Evolutionary conservation across 345 rosid species (phyloP).

Genomic region (Citrus australasica): DNA sequence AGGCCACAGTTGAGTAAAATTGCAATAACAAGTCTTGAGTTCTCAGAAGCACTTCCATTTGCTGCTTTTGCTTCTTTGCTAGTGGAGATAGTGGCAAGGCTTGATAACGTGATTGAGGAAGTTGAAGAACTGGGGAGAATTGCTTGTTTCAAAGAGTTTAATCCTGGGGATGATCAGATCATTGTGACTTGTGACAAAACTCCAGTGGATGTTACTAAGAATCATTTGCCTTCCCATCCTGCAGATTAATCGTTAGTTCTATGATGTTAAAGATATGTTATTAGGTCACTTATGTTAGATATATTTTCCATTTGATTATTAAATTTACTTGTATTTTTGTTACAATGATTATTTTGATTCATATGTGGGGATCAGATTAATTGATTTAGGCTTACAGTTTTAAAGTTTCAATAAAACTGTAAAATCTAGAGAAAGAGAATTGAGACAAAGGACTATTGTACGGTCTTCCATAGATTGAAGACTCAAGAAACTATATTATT

Average conservation of each 20-base stretch:
- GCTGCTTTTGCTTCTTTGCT: constrained; percentile 81
- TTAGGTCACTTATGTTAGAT: no score
- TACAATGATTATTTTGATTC: no score
- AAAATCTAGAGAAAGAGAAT: no score
- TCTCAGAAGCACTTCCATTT: constrained; percentile 86
- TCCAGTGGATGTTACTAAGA: constrained; percentile 15
- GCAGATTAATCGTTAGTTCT: constrained; percentile 14
- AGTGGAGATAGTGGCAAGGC: constrained; percentile 71
- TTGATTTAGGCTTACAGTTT: no score
- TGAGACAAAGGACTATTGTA: no score
- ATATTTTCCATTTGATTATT: no score
- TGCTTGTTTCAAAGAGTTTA: constrained; percentile 58
- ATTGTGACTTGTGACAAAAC: constrained; percentile 27
- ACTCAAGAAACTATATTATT: no score
- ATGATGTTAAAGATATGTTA: no score
- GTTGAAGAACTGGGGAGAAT: constrained; percentile 69
- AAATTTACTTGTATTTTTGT: no score
- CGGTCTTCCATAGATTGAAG: no score
- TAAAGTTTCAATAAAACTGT: no score
- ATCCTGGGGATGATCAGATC: constrained; percentile 33
- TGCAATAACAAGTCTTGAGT: constrained; percentile 59
- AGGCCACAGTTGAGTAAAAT: constrained; percentile 71
- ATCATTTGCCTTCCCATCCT: constrained; percentile 28
- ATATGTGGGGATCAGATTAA: no score
- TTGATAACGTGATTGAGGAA: constrained; percentile 65